Evolutionary conservation across 164 flowering plant species (phyloP).

Genomic region (Dillenia suffruticosa): DNA sequence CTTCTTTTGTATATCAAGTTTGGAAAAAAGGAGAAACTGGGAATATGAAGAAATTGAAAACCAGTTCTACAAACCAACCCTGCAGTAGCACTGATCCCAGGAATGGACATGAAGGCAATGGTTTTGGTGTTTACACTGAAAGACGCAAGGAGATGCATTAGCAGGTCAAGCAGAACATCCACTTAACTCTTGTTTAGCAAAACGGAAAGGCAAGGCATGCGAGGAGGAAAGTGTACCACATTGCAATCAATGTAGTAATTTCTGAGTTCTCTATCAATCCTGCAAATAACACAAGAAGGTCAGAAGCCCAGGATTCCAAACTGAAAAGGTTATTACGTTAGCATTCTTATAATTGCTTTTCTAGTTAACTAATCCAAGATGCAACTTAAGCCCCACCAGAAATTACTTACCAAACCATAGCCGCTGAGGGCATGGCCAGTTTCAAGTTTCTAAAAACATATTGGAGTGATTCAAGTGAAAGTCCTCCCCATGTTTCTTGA

Average conservation of each 20-base stretch:
- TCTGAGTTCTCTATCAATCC: slow-evolving; percentile 76
- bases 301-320: slow-evolving; percentile 92
- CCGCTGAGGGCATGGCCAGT: slow-evolving; percentile 82
- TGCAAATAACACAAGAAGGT: slow-evolving; percentile 76
- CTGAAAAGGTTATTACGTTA: slow-evolving; percentile 26
- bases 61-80: slow-evolving; percentile 37
- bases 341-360: neutral
- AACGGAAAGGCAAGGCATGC: too few species aligned
- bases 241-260: slow-evolving; percentile 67
- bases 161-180: neutral
- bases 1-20: neutral
- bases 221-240: slow-evolving; percentile 45
- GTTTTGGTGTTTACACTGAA: slow-evolving; percentile 85
- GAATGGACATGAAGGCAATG: slow-evolving; percentile 61
- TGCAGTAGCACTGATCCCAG: slow-evolving; percentile 75
- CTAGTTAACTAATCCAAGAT: neutral
- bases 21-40: neutral
- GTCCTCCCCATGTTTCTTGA: slow-evolving; percentile 72
- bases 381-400: too few species aligned
- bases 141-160: neutral
- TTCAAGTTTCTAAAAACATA: slow-evolving; percentile 44
- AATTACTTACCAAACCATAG: slow-evolving; percentile 82
- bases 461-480: slow-evolving; percentile 47
- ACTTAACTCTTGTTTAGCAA: too few species aligned
- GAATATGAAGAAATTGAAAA: neutral